These are phyloP conservation scores for Conticribra guillardii DNA, from an alignment of 108 stramenopile genomes.

Conservation along the genomic window DNA sequence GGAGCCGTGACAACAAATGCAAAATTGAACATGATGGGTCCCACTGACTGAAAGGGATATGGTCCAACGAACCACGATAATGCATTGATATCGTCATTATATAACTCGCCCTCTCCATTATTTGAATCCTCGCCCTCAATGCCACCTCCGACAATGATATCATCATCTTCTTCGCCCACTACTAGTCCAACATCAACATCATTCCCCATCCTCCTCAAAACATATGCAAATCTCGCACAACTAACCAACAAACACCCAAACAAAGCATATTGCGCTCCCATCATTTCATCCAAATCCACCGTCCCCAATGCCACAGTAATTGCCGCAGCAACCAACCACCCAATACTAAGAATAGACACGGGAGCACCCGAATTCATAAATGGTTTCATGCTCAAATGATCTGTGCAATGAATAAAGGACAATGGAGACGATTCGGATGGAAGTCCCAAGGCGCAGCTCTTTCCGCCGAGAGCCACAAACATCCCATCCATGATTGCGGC, in stretches of 20 bases:
- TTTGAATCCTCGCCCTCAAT: too few species aligned
- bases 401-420: constrained; percentile 34
- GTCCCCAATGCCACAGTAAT: constrained; percentile 31
- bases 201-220: constrained; percentile 18
- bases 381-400: constrained; percentile 38
- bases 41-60: constrained; percentile 27
- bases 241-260: constrained; percentile 35
- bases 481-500: constrained; percentile 44
- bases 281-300: constrained; percentile 43
- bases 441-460: constrained; percentile 38
- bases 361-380: constrained; percentile 38
- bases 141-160: background rate
- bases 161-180: background rate
- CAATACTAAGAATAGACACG: constrained; percentile 28
- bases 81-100: background rate
- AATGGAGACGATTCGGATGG: constrained; percentile 3
- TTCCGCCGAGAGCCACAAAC: constrained; percentile 31
- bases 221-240: constrained; percentile 20
- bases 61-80: constrained; percentile 34
- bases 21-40: constrained; percentile 51
- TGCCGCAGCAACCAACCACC: constrained; percentile 28
- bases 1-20: constrained; percentile 37
- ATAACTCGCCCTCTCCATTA: too few species aligned
- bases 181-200: background rate
- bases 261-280: constrained; percentile 37